Evolutionary conservation across 2,329 filamentous ascomycete species (phyloP), one percentile per base, ranked within the genome.

Genomic region (Aureobasidium sp.): DNA sequence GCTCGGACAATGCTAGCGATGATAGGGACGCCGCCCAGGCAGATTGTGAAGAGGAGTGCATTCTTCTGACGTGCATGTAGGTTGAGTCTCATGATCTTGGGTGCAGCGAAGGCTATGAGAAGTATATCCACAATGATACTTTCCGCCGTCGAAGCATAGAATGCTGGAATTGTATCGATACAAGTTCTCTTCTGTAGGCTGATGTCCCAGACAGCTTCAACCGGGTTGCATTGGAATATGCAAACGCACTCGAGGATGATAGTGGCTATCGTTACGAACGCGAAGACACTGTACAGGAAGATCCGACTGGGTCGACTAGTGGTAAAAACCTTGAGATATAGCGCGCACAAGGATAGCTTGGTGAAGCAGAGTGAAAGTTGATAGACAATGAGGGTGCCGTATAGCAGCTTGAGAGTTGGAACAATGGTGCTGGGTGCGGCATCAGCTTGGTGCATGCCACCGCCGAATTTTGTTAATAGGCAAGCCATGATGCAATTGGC

Each of bases 401-500:
- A 60, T 1, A 51, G 47, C 6, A 50, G 36, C 20, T 60, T 50
- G 34, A 51, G 44, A 6, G 57, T 41, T 12, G 57, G 57, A 8
- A 29, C 32, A 9, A 60, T 20, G 27, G 32, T 26, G 20, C n/a
- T 32, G 2, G 27, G 29, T 17, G 34, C 34, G 2, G 39, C 27
- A 32, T 60, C 46, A 13, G 46, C 26, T 15, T 46, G 12, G 37
- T 60, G 57, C n/a, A 60, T 8, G 13, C 57, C 57, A n/a, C 44
- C 57, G 24, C 57, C 57, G 24, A 50, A 60, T 3, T 27, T 44
- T 20, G 47, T 41, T 6, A 51, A 27, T 34, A 60, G 5, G 32
- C 57, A 60, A n/a, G 57, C 44, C 57, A 60, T 60, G 34, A 60
- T 60, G 12, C 57, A 60, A 15, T 60, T 60, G 36, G 57, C 57